Conservation (phyloP, 257 asterid species). For the Schizonepeta tenuifolia region DNA sequence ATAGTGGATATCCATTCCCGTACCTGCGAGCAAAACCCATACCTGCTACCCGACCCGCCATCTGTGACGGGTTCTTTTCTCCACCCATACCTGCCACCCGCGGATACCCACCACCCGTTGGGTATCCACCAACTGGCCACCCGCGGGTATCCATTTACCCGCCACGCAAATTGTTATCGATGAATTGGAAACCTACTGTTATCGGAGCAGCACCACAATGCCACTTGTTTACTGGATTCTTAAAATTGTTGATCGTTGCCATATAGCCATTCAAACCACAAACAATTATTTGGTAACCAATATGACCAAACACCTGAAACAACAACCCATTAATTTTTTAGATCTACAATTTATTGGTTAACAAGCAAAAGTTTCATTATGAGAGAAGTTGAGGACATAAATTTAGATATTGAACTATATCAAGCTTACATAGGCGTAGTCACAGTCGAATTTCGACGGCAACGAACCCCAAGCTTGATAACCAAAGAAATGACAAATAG, state of each 20-base stretch:
- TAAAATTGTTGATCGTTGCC: slow-evolving; percentile 88
- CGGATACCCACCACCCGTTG: too few species aligned
- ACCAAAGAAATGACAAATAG: slow-evolving; percentile 92
- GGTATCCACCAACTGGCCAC: too few species aligned
- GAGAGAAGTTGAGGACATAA: too few species aligned
- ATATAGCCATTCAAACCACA: slow-evolving; percentile 92
- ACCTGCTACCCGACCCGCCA: too few species aligned
- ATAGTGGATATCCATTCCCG: too few species aligned
- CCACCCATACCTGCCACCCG: too few species aligned
- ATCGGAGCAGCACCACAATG: slow-evolving; percentile 99
- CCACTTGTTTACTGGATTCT: slow-evolving; percentile 93
- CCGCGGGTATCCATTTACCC: too few species aligned
- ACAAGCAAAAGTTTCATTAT: too few species aligned
- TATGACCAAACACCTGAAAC: slow-evolving; percentile 83
- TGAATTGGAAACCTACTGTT: slow-evolving; percentile 55
- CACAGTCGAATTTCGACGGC: slow-evolving; percentile 95
- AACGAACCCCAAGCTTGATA: slow-evolving; percentile 96
- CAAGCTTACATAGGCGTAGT: slow-evolving; percentile 86
- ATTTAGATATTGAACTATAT: too few species aligned
- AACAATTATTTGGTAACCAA: slow-evolving; percentile 81
- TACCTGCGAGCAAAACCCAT: too few species aligned
- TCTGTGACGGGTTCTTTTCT: too few species aligned
- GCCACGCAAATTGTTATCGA: not conserved
- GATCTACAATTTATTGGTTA: too few species aligned
- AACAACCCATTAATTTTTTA: not conserved